phyloP scores from a whole-genome alignment of 768 basidiomycete species.

The Austroboletus festivus region DNA sequence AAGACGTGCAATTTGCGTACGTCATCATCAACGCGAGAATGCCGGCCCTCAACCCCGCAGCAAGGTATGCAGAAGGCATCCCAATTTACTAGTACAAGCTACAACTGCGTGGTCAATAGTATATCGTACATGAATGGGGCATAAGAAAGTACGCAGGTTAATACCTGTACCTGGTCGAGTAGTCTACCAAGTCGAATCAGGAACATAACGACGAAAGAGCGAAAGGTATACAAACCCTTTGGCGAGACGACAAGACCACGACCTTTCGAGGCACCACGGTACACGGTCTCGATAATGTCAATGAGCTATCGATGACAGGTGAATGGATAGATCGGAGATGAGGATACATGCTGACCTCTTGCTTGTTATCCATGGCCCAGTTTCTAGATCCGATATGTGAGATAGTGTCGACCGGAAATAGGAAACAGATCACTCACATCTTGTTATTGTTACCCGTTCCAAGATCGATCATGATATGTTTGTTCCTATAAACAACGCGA shows the following conservation, averaged over 20 bases:
- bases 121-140: too few relatives aligned
- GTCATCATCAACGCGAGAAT: slow-evolving; percentile 25
- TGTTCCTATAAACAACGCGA: slow-evolving; percentile 58
- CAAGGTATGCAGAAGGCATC: too few relatives aligned
- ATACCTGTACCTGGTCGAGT: slow-evolving; percentile 80
- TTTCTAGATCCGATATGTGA: slow-evolving; percentile 59
- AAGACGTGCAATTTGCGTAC: slow-evolving; percentile 3
- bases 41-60: slow-evolving; percentile 25
- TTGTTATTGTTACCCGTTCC: slow-evolving; percentile 99
- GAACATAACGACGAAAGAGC: neutral
- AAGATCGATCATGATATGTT: slow-evolving; percentile 99
- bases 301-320: slow-evolving; percentile 59
- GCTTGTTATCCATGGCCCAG: slow-evolving; percentile 99
- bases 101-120: too few relatives aligned
- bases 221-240: slow-evolving; percentile 57
- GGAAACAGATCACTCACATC: slow-evolving; percentile 58
- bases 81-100: too few relatives aligned
- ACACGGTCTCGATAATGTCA: slow-evolving; percentile 97
- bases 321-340: neutral
- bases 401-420: neutral
- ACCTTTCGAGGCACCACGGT: slow-evolving; percentile 95
- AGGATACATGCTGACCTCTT: slow-evolving; percentile 61
- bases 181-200: slow-evolving; percentile 44
- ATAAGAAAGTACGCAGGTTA: slow-evolving; percentile 28
- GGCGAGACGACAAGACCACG: slow-evolving; percentile 97